These are phyloP conservation scores for Allium fistulosum DNA, from an alignment of 106 monocot species.

Conservation along the genomic window DNA sequence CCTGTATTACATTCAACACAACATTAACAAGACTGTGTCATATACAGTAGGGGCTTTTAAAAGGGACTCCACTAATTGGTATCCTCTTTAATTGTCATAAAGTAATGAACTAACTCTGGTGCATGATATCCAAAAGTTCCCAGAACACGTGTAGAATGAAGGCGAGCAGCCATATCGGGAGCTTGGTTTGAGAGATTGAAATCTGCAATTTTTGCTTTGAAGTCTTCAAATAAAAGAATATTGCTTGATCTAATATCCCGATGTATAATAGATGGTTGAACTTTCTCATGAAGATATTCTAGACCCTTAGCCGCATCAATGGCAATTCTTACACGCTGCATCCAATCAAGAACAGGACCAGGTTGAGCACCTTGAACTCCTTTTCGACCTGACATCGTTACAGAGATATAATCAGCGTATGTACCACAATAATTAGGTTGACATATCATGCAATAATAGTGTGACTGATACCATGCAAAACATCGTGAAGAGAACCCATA, in stretches of 20 bases:
- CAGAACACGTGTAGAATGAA: conserved; percentile 61
- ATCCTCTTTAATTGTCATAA: neutral
- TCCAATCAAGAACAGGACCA: conserved; percentile 55
- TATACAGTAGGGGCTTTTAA: neutral
- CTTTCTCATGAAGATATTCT: conserved; percentile 62
- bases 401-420: no score
- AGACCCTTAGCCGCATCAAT: conserved; percentile 53
- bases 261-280: conserved; percentile 44
- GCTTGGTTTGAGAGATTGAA: conserved; percentile 57
- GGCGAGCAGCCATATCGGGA: conserved; percentile 62
- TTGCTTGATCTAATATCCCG: conserved; percentile 62
- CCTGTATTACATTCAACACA: conserved; percentile 14
- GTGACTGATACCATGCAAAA: conserved; percentile 45
- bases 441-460: no score
- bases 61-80: neutral
- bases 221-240: conserved; percentile 49
- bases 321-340: conserved; percentile 50
- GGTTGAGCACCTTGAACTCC: conserved; percentile 54
- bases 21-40: no score
- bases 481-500: conserved; percentile 63
- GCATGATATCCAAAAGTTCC: conserved; percentile 68
- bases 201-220: conserved; percentile 49
- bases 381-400: conserved; percentile 32
- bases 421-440: no score
- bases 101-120: conserved; percentile 26